Base-by-base conservation (phyloP, 2,329 filamentous ascomycete species). In the Talaromyces sp. region DNA sequence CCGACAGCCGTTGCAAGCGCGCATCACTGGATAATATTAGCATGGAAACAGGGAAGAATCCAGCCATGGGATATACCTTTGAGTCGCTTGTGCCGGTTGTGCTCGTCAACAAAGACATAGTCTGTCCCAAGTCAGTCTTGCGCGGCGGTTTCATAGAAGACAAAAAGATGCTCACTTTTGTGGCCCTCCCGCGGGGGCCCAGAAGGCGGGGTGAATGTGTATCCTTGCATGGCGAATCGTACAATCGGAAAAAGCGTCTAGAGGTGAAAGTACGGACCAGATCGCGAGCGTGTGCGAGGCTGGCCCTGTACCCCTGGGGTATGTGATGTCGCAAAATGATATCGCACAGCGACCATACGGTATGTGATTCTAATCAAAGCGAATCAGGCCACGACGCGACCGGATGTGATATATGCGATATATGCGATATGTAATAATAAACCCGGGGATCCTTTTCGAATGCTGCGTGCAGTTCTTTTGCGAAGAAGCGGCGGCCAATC, bases 81-180 rank as follows among this genome's bases (percentile, higher is more conserved):
- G 64, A 98, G 81, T 69, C 93, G 86, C 78, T 98, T 98, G 78
- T 98, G 95, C 65, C 95, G 89, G 80, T 98, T 98, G 77, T 98
- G 95, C 76, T 98, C 93, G 76, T 98, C 93, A 61, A 98, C 95
- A 73, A 98, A 98, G 69, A 98, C 95, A 89, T 97, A 98, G 75
- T 97, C 93, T 69, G 21, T 21, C 14, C 3, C 31, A 14, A 19
- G 49, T 62, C 46, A 62, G 57, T 55, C 11, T 46, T 19, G 7
- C 6, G 43, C 49, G 41, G 11, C 4, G 11, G 51, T 9, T 27
- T 14, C 32, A n/a, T 46, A 29, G 26, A 26, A 2, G 13, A 3
- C 21, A 51, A 27, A 14, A 17, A 32, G 11, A 29, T n/a, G 19
- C 88, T 82, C 81, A 93, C 89, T 93, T 80, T 93, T 93, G 72